Conservation (phyloP, 2,329 filamentous ascomycete species). For the Neonectria hederae region DNA sequence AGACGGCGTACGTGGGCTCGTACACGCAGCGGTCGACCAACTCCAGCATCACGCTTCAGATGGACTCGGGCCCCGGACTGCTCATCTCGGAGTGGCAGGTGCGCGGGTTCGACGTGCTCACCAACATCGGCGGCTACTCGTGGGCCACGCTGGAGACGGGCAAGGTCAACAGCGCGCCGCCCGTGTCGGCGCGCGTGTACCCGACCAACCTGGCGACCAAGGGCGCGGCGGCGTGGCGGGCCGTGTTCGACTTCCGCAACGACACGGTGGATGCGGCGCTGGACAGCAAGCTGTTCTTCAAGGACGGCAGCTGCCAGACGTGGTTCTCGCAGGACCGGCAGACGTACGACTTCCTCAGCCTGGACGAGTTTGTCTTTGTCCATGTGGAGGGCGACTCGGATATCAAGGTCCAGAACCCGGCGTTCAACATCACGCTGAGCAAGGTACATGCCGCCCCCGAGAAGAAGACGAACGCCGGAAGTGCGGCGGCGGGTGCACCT, state of each 20-base stretch:
- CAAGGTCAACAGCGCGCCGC: constrained; percentile 11
- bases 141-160: constrained; percentile 28
- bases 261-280: constrained; percentile 27
- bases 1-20: constrained; percentile 46
- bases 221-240: constrained; percentile 46
- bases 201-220: constrained; percentile 39
- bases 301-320: constrained; percentile 43
- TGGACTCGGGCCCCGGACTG: constrained; percentile 53
- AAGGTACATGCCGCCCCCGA: constrained; percentile 39
- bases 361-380: constrained; percentile 45
- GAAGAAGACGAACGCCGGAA: constrained; percentile 29
- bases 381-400: constrained; percentile 24
- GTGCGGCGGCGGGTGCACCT: constrained; percentile 9
- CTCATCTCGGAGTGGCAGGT: constrained; percentile 51
- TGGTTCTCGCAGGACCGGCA: constrained; percentile 47
- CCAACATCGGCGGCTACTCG: constrained; percentile 46
- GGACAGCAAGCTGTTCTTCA: constrained; percentile 41
- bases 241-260: constrained; percentile 40
- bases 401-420: constrained; percentile 34
- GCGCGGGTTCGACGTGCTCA: constrained; percentile 52
- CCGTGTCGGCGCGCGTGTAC: constrained; percentile 44
- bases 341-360: constrained; percentile 45
- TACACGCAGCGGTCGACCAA: constrained; percentile 51
- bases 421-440: constrained; percentile 42
- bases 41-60: constrained; percentile 50